Evolutionary conservation across 805 yeast genomes (phyloP), one percentile per base, ranked within the genome.

Genomic region (Metschnikowia proteae): DNA sequence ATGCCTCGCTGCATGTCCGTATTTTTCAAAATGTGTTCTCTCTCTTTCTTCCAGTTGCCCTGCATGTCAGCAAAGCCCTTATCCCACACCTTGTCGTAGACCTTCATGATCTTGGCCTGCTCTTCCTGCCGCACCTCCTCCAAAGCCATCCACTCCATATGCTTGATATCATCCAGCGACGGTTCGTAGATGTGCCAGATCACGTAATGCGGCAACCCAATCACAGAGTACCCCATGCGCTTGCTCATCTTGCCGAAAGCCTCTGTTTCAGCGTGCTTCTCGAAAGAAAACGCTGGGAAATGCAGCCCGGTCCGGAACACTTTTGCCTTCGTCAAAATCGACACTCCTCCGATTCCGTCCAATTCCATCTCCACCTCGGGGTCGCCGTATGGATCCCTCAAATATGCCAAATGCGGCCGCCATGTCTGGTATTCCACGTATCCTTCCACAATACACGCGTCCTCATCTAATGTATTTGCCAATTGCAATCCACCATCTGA

Each of bases 341-440:
- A 88, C 38, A 92, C 99, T 56, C 98, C 99, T 26, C 99, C 99
- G 58, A 92, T 90, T 46, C 99, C 99, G 67, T 92, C 98, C 53
- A 92, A 74, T 49, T 85, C 91, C 86, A 92, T 85, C 63, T 89
- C 96, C 38, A 85, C 92, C 62, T 88, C 92, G 5, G 95, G 92
- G 67, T 90, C 95, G 25, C 98, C 99, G 60, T 87, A 84, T 2
- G 97, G 96, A 61, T 91, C 97, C 58, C 98, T 77, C 64, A 92
- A 76, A 63, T 94, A 92, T 0, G 98, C 98, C 56, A 92, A 75
- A 69, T 92, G 98, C 1, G 97, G 96, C 68, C 99, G 79, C 97
- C 98, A 92, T 1, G 99, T 92, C 38, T 96, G 96, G 66, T 89
- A 94, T 70, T 92, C 99, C 25, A 89, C 95, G 65, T 90, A 90